Base-by-base conservation (phyloP, 2,329 filamentous ascomycete genomes). In the Alternaria solani region DNA sequence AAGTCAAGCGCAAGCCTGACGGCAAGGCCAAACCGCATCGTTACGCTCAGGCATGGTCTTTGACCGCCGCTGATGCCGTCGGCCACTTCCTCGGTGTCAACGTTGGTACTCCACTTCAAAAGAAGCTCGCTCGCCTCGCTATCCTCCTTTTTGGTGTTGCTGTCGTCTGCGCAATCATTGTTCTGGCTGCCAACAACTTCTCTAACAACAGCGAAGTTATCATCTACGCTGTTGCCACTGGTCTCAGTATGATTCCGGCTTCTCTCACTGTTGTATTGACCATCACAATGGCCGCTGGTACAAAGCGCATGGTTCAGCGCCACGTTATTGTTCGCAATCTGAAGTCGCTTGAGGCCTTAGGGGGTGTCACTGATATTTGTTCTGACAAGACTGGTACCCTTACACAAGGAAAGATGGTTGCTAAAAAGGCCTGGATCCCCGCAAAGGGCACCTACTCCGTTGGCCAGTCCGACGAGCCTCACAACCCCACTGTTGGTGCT, bases 11-110 rank as follows among this genome's bases (percentile, higher is more conserved):
- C 39, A 80, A 75, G 57, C 59, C 63, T 12, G 64, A 73, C 34
- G 75, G 75, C 12, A 68, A 65, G n/a, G 73, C 74, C 6, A 66
- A 69, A 30, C 67, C 68, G 5, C 72, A 76, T 58, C 72, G 76
- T 38, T 74, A 76, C 34, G 76, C 85, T 23, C 81, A 86, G 62
- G 86, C 85, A 2, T 79, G 80, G 54, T 78, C 81, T 47, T 74
- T 83, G 52, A 89, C 86, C 5, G 76, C 82, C 32, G 64, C 64
- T 14, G 75, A 78, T 65, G 73, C 74, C 16, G 60, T 77, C 7
- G 75, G 75, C 6, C 70, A 69, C 18, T 78, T 78, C 56, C 74
- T 81, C 20, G 80, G 80, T 54, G 65, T 81, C 34, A 78, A 76
- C 42, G 69, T 75, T n/a, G 76, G 76, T 9, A 78, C 76, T 26